Conservation (phyloP, 495 filamentous ascomycete genomes). For the Neohortaea acidophila region DNA sequence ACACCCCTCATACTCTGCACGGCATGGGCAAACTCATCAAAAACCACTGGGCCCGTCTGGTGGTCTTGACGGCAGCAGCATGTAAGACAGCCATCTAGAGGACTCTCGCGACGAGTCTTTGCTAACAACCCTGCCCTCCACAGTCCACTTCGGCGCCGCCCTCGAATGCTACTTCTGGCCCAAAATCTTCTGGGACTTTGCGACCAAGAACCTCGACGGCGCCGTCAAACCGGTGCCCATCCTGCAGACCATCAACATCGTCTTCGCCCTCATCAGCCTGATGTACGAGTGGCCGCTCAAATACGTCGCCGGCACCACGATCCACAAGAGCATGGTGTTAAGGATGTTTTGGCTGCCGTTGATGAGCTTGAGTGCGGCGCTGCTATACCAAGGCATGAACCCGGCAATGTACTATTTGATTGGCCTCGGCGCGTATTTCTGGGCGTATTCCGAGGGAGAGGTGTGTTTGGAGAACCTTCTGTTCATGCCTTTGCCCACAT, state of each 20-base stretch:
- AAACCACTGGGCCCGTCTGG: conserved; percentile 94
- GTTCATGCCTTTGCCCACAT: not conserved
- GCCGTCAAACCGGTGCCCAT: conserved; percentile 77
- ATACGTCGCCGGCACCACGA: conserved; percentile 42
- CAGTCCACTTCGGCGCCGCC: conserved; percentile 75
- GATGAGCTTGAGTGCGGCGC: conserved; percentile 50
- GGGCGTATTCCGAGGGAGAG: conserved; percentile 96
- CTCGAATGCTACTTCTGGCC: conserved; percentile 94
- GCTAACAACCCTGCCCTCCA: conserved; percentile 23
- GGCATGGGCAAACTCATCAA: conserved; percentile 95
- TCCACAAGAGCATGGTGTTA: conserved; percentile 79
- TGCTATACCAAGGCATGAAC: conserved; percentile 88
- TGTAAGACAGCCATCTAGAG: conserved; percentile 42
- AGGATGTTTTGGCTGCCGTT: conserved; percentile 75
- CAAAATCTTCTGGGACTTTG: conserved; percentile 96
- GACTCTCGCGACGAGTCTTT: not conserved
- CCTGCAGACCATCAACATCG: conserved; percentile 88
- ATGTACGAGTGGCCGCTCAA: conserved; percentile 85
- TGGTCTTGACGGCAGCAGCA: conserved; percentile 66
- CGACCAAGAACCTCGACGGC: conserved; percentile 76
- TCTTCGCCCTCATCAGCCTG: conserved; percentile 65
- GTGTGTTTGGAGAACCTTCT: conserved; percentile 34
- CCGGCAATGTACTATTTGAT: conserved; percentile 84
- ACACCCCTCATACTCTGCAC: conserved; percentile 3
- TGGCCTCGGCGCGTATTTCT: conserved; percentile 79